These are phyloP conservation scores for Lepidium africanum DNA, from an alignment of 345 rosid species.

Conservation along the genomic window DNA sequence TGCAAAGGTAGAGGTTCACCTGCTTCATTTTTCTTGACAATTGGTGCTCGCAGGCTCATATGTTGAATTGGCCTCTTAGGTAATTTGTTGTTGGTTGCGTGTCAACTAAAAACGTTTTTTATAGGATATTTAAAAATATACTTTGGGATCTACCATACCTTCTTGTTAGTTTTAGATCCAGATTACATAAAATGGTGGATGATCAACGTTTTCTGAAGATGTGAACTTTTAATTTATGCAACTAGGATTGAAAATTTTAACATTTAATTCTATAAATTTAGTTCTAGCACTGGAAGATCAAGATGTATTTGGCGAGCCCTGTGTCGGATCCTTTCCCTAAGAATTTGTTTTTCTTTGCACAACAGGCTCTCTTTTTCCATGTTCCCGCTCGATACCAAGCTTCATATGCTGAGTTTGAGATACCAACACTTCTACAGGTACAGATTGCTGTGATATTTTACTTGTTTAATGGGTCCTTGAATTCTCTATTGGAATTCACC, in stretches of 20 bases:
- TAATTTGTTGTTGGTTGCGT: background rate
- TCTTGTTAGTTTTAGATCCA: background rate
- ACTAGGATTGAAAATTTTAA: background rate
- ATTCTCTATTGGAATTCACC: background rate
- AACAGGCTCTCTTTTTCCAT: conserved; percentile 83
- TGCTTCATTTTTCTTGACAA: conserved; percentile 5
- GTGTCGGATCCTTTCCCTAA: conserved; percentile 7
- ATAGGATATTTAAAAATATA: background rate
- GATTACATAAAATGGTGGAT: conserved; percentile 2
- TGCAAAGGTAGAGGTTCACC: conserved; percentile 53
- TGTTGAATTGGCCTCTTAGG: background rate
- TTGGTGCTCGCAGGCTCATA: conserved; percentile 1
- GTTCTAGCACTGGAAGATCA: background rate
- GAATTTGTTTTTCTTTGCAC: conserved; percentile 10
- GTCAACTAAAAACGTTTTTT: background rate
- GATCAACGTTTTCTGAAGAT: conserved; percentile 1
- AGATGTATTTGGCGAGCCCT: background rate
- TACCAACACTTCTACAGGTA: conserved; percentile 92
- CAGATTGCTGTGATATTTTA: conserved; percentile 4
- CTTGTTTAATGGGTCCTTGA: background rate
- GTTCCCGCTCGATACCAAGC: conserved; percentile 80
- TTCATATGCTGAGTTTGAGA: conserved; percentile 78
- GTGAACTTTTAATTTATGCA: background rate
- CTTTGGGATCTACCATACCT: background rate
- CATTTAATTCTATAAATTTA: background rate